These are phyloP conservation scores for Fusarium albidum DNA, from an alignment of 2,329 filamentous ascomycete genomes.

Conservation along the genomic window DNA sequence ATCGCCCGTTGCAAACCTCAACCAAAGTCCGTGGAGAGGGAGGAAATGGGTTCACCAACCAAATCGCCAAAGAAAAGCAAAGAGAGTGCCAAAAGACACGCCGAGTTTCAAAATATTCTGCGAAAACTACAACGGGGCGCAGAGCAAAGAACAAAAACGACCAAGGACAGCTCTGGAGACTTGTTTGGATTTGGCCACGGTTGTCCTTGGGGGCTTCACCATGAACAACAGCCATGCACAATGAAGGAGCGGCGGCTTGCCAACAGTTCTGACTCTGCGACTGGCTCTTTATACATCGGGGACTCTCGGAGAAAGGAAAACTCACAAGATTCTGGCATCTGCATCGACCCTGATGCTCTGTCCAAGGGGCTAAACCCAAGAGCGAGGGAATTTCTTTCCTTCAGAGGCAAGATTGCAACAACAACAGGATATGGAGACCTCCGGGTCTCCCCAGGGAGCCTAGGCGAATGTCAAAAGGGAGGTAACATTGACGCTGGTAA, in stretches of 20 bases:
- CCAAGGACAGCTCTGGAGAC: conserved; percentile 1
- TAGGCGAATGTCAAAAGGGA: background rate
- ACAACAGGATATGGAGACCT: background rate
- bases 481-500: background rate
- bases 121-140: conserved; percentile 35
- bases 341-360: conserved; percentile 10
- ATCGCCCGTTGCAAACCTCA: background rate
- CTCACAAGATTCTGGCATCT: conserved; percentile 32
- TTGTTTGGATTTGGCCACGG: background rate
- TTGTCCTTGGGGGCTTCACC: conserved; percentile 4
- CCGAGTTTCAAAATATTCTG: conserved; percentile 41
- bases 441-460: background rate
- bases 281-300: conserved; percentile 1
- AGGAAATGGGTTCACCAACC: background rate
- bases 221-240: background rate
- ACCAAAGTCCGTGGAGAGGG: background rate
- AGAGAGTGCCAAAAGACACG: conserved; percentile 24
- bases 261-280: conserved; percentile 16
- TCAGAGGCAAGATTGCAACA: conserved; percentile 15
- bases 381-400: conserved; percentile 46
- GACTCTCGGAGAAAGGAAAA: conserved; percentile 7
- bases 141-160: background rate
- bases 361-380: conserved; percentile 42
- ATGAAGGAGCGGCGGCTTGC: background rate
- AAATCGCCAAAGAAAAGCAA: background rate